These are phyloP conservation scores for Diutina rugosa DNA, from an alignment of 1,139 yeast genomes.

Conservation along the genomic window DNA sequence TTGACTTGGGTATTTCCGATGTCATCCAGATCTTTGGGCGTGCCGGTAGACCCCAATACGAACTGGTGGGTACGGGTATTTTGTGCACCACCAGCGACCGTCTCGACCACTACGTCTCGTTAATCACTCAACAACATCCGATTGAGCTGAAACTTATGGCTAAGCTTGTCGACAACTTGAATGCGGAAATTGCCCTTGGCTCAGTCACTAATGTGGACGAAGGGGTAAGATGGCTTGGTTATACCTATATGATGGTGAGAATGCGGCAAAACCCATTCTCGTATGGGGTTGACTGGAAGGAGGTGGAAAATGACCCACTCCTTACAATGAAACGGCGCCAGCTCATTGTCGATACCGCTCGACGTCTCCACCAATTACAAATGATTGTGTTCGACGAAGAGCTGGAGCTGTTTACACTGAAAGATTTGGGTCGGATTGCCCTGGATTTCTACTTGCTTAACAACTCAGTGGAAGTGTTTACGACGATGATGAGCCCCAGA, in stretches of 20 bases:
- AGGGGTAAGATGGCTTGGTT: conserved; percentile 94
- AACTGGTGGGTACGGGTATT: conserved; percentile 84
- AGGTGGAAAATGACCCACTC: conserved; percentile 70
- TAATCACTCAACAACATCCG: conserved; percentile 91
- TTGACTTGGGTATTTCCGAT: conserved; percentile 90
- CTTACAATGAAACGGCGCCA: conserved; percentile 61
- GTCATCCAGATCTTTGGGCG: conserved; percentile 97
- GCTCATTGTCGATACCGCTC: conserved; percentile 69
- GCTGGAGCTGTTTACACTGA: conserved; percentile 67
- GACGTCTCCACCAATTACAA: conserved; percentile 69
- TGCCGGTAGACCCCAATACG: conserved; percentile 98
- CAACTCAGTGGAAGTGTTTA: conserved; percentile 81
- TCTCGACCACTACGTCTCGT: conserved; percentile 74
- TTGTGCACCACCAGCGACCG: conserved; percentile 74
- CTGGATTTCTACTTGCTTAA: conserved; percentile 84
- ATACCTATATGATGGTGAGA: conserved; percentile 85
- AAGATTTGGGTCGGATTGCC: conserved; percentile 88
- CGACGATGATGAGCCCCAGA: conserved; percentile 66
- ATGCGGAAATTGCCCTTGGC: conserved; percentile 93
- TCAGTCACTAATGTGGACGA: conserved; percentile 92
- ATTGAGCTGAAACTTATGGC: conserved; percentile 76
- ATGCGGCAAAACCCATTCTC: conserved; percentile 92
- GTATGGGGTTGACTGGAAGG: conserved; percentile 88
- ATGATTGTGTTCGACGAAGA: conserved; percentile 90
- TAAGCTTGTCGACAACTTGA: conserved; percentile 78